Evolutionary conservation across 371 early-diverging fungal species (phyloP).

Genomic region (Mortierella sp.): DNA sequence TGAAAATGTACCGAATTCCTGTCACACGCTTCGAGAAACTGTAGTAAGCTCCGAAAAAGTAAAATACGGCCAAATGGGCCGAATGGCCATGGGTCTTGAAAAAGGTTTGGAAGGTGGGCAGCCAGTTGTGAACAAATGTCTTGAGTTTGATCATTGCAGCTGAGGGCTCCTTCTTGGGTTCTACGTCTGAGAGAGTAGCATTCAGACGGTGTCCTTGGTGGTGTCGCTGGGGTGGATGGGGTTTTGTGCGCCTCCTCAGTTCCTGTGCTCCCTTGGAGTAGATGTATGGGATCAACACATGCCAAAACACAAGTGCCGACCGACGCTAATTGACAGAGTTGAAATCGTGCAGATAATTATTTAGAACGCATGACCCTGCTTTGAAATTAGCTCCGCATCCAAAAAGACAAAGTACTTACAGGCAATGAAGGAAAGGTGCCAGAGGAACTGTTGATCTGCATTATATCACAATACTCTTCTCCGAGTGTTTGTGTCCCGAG

Average conservation of each 20-base stretch:
- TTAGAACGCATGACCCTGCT: neutral
- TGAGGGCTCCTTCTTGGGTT: slow-evolving; percentile 37
- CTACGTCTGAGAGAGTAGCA: slow-evolving; percentile 38
- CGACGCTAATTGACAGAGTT: slow-evolving; percentile 60
- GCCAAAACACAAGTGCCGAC: slow-evolving; percentile 64
- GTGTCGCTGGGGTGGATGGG: slow-evolving; percentile 22
- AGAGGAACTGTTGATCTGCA: slow-evolving; percentile 69
- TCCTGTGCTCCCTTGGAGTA: slow-evolving; percentile 65
- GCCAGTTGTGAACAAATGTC: slow-evolving; percentile 35
- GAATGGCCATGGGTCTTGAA: slow-evolving; percentile 65
- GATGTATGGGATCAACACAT: slow-evolving; percentile 71
- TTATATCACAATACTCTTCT: slow-evolving; percentile 93
- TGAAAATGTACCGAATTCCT: slow-evolving; percentile 84
- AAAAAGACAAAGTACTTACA: slow-evolving; percentile 52
- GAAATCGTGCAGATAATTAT: neutral
- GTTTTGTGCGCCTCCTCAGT: slow-evolving; percentile 61
- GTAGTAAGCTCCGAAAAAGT: slow-evolving; percentile 86
- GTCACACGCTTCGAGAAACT: slow-evolving; percentile 81
- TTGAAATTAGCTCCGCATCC: neutral
- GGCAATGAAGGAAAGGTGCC: slow-evolving; percentile 65
- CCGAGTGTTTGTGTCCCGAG: slow-evolving; percentile 90
- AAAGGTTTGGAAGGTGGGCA: slow-evolving; percentile 45
- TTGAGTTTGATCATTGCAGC: slow-evolving; percentile 34
- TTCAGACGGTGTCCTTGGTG: slow-evolving; percentile 44
- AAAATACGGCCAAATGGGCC: slow-evolving; percentile 85